Base-by-base conservation (phyloP, 805 yeast species). In the Starmerella etchellsii region DNA sequence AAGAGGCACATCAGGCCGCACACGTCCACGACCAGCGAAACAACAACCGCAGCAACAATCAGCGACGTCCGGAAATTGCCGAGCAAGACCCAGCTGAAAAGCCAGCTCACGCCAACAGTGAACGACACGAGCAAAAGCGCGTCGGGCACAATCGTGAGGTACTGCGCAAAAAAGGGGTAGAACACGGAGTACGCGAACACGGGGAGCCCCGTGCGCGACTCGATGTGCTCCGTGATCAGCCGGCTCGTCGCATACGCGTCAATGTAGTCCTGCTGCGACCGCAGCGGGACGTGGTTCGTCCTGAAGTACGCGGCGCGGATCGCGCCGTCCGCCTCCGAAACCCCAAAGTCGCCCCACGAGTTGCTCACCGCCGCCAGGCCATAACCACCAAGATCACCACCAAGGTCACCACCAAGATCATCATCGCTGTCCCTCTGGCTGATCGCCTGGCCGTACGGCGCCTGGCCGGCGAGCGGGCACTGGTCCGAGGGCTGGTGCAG, bases 401-500 rank as follows among this genome's bases (percentile, higher is more conserved):
- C n/a, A n/a, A n/a, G n/a, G n/a, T n/a, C n/a, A n/a, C 11, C 26
- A 24, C 11, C 8, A 24, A 9, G 11, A 31, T 70, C 68, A 1
- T 84, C 73, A 2, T 88, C 65, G n/a, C n/a, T n/a, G n/a, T n/a
- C n/a, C n/a, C n/a, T n/a, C 2, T 32, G 34, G 31, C 43, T 42
- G 29, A 50, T 46, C 1, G 85, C 66, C 4, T 66, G 60, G 1
- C 81, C 68, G 56, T 88, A 88, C 0, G 96, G 94, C 0, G 96
- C 96, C 54, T 81, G 81, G 2, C 98, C 98, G 3, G 95, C 97
- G 22, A 88, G 63, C 1, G 97, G 95, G 59, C 98, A 88, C 2
- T 88, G 83, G 53, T 81, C 91, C 42, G 94, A 81, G 21, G 83
- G 81, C 36, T 50, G 53, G 1, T 74, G 67, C 21, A 88, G 81